These are phyloP conservation scores for Saposhnikovia divaricata DNA, from an alignment of 129 eudicot species.

Conservation along the genomic window DNA sequence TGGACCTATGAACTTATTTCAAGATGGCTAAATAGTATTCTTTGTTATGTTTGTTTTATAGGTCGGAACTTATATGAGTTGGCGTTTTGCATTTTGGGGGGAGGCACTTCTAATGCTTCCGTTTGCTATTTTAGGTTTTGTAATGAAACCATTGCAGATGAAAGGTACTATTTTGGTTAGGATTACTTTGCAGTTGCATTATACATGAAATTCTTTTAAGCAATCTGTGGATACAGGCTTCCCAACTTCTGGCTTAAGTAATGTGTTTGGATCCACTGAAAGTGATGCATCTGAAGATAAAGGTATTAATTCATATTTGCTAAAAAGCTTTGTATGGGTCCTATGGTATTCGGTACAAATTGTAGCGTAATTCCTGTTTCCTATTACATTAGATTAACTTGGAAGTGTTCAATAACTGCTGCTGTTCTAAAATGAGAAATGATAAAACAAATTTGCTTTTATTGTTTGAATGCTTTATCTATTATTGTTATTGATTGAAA, in stretches of 20 bases:
- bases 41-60: constrained; percentile 11
- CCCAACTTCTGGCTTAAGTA: constrained; percentile 28
- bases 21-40: neutral
- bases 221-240: constrained; percentile 30
- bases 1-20: neutral
- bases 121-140: constrained; percentile 71
- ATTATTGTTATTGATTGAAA: neutral
- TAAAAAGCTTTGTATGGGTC: neutral
- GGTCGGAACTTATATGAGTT: constrained; percentile 49
- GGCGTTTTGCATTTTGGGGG: constrained; percentile 76
- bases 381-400: neutral
- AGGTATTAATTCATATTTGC: constrained; percentile 25
- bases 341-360: neutral
- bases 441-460: neutral
- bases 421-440: neutral
- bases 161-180: constrained; percentile 38
- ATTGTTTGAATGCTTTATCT: neutral
- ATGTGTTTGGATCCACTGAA: constrained; percentile 18
- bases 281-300: constrained; percentile 18
- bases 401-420: neutral
- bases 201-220: neutral
- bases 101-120: constrained; percentile 78
- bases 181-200: neutral
- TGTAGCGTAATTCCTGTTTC: neutral
- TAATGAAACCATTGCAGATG: constrained; percentile 69